Evolutionary conservation across 169 alveolate species (phyloP), one percentile per base, ranked within the genome.

Genomic region (Ichthyophthirius multifiliis): DNA sequence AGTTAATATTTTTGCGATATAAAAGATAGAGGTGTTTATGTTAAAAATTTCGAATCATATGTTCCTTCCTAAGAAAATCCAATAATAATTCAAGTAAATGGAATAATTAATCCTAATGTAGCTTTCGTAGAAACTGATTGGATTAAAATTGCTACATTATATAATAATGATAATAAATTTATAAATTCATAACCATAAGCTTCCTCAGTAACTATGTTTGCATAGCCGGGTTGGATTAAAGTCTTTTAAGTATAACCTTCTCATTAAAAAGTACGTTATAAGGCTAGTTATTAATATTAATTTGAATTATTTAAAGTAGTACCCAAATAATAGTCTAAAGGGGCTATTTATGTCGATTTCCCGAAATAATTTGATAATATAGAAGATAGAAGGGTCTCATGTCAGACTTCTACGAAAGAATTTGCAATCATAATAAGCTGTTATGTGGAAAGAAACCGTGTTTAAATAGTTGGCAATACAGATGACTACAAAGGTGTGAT

Each of bases 201-300:
- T 5, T 65, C 76, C 27, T 45, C 41, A 78, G 63, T 78, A 9
- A 18, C 75, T 27, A 63, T 78, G 39, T 39, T 41, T 0, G 23
- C 77, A 7, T 62, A 74, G 5, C 84, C 84, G 16, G 84, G 84
- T 16, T 78, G 84, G 84, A 41, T 75, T 16, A 65, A 76, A 0
- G 67, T 78, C 35, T 34, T 63, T 18, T 23, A 43, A 9, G 35
- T 78, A n/a, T 23, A 35, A 63, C 43, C 73, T 6, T 27, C 45
- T 9, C 37, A 62, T 7, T 78, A 18, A 31, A 43, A 78, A 32
- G 84, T 78, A 12, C 63, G 84, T 32, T 78, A 75, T 63, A 65
- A 65, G 63, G 46, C 79, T 30, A 65, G 78, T 9, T 78, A 78
- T 32, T 63, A 41, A 27, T 65, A 64, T 78, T n/a, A 46, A 0